These are phyloP conservation scores for Arthrinium phaeospermum DNA, from an alignment of 2,329 filamentous ascomycete species.

Conservation along the genomic window DNA sequence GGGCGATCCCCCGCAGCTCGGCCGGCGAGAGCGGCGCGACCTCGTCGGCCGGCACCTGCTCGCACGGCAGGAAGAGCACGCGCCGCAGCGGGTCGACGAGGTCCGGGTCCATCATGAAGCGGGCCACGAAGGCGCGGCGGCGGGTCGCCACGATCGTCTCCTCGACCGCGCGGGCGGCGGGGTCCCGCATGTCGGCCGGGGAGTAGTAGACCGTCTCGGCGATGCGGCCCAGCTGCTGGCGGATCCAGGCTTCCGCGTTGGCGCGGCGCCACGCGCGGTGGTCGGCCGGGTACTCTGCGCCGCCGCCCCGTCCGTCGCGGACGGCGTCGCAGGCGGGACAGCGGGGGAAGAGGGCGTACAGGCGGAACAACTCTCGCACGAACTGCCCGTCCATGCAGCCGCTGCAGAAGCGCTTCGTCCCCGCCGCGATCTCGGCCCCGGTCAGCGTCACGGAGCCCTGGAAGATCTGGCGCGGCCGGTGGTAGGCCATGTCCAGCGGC, in stretches of 20 bases:
- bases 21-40: not conserved
- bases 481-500: not conserved
- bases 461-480: not conserved
- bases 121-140: not conserved
- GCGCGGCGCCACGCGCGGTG: not conserved
- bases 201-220: not conserved
- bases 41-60: too few species aligned
- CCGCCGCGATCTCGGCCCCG: not conserved
- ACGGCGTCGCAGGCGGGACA: not conserved
- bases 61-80: not conserved
- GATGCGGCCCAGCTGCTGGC: not conserved
- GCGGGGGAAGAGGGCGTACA: not conserved
- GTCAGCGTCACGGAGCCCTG: not conserved
- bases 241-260: not conserved
- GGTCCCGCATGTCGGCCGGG: not conserved
- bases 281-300: not conserved
- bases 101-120: not conserved
- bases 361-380: not conserved
- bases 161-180: too few species aligned
- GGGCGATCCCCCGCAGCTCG: not conserved
- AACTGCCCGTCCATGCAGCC: not conserved
- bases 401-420: not conserved
- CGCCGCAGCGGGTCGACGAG: not conserved
- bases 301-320: too few species aligned
- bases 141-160: not conserved